These are phyloP conservation scores for Polymyxa betae DNA, from an alignment of 208 protist genomes.

Conservation along the genomic window DNA sequence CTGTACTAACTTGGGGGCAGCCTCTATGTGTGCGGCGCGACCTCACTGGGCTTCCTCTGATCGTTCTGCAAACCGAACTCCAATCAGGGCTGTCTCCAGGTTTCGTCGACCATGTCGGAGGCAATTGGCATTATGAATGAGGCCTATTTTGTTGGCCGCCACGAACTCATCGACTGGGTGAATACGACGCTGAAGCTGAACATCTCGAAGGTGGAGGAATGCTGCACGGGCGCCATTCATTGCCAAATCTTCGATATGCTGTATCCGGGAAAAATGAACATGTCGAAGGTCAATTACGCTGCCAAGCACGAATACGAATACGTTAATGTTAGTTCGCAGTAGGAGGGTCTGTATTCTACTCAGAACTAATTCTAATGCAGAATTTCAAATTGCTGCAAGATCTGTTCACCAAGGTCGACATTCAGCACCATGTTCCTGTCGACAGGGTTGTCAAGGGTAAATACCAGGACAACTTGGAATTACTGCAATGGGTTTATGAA, in stretches of 20 bases:
- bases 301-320: conserved; percentile 93
- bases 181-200: conserved; percentile 76
- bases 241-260: conserved; percentile 88
- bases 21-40: no score
- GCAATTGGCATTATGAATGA: conserved; percentile 52
- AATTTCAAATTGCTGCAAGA: conserved; percentile 93
- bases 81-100: no score
- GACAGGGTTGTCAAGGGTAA: conserved; percentile 87
- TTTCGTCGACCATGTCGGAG: conserved; percentile 53
- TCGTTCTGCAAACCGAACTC: no score
- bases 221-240: conserved; percentile 79
- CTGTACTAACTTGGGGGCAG: no score
- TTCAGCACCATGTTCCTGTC: conserved; percentile 76
- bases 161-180: conserved; percentile 77
- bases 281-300: conserved; percentile 82
- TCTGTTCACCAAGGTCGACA: conserved; percentile 82
- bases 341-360: no score
- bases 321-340: conserved; percentile 67
- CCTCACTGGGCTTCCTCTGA: no score
- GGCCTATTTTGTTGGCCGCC: conserved; percentile 59
- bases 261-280: conserved; percentile 76
- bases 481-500: conserved; percentile 80
- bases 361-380: no score
- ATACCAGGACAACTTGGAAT: conserved; percentile 93
- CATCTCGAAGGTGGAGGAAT: conserved; percentile 75